Conservation (phyloP, 2,329 filamentous ascomycete genomes). For the Aspergillus sclerotialis region DNA sequence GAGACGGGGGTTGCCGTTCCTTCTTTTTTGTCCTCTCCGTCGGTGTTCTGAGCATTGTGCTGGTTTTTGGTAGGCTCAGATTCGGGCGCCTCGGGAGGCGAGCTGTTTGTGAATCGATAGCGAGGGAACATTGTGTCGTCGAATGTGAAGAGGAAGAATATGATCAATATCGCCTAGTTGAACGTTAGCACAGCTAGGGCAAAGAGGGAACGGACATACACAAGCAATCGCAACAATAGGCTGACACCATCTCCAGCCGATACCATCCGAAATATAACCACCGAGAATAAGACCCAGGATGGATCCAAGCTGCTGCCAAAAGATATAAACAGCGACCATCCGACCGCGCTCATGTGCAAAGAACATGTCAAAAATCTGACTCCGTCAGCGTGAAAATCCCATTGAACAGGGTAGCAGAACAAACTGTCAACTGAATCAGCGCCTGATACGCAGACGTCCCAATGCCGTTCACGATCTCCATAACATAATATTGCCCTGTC, state of each 20-base stretch:
- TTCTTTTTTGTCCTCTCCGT: slow-evolving; percentile 3
- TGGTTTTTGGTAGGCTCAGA: background rate
- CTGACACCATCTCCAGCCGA: slow-evolving; percentile 30
- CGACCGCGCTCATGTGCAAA: slow-evolving; percentile 32
- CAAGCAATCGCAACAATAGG: slow-evolving; percentile 26
- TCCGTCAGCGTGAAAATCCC: background rate
- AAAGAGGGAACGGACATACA: slow-evolving; percentile 11
- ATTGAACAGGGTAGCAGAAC: slow-evolving; percentile 1
- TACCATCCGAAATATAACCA: slow-evolving; percentile 27
- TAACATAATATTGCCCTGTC: slow-evolving; percentile 24
- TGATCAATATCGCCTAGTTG: slow-evolving; percentile 14
- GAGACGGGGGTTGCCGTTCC: slow-evolving; percentile 7
- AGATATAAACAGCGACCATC: slow-evolving; percentile 32
- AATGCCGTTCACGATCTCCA: slow-evolving; percentile 24
- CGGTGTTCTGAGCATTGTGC: background rate
- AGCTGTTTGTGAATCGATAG: slow-evolving; percentile 18
- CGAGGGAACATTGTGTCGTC: slow-evolving; percentile 32
- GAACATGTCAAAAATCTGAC: slow-evolving; percentile 34
- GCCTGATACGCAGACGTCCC: slow-evolving; percentile 33
- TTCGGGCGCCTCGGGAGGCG: background rate
- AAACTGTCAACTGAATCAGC: slow-evolving; percentile 32
- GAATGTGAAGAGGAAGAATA: slow-evolving; percentile 26
- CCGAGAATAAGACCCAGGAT: slow-evolving; percentile 33
- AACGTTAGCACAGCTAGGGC: background rate
- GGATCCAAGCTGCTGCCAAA: slow-evolving; percentile 34